A percentile compares a stretch with the other conserved stretches of the same genome.
Evolutionary conservation across 495 filamentous ascomycete species (phyloP).

Genomic region (Gamarada debralockiae): DNA sequence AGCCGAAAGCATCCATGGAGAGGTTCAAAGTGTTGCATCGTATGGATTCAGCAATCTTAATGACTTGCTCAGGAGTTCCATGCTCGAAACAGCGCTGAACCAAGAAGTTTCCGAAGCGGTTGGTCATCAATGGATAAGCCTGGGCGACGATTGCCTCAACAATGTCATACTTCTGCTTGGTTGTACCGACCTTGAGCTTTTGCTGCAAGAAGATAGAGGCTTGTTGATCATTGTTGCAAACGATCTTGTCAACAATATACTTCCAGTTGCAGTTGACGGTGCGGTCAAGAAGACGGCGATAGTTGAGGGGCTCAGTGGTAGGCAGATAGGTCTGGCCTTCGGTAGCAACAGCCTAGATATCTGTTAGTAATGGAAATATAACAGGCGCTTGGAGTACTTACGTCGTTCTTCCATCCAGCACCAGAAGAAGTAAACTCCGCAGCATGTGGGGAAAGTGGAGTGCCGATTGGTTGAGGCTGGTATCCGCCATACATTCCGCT

Average conservation of each 20-base stretch:
- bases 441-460: constrained; percentile 80
- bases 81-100: constrained; percentile 99
- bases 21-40: constrained; percentile 90
- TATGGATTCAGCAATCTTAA: constrained; percentile 92
- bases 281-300: constrained; percentile 90
- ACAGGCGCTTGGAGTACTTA: constrained; percentile 24
- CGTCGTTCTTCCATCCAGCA: constrained; percentile 49
- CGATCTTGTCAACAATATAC: constrained; percentile 99
- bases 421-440: constrained; percentile 63
- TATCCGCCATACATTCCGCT: constrained; percentile 43
- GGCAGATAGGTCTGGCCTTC: constrained; percentile 77
- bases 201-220: constrained; percentile 98
- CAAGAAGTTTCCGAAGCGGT: constrained; percentile 96
- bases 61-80: constrained; percentile 89
- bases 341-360: constrained; percentile 36
- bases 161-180: constrained; percentile 95
- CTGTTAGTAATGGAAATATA: constrained; percentile 8
- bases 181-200: constrained; percentile 94
- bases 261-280: constrained; percentile 99
- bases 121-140: constrained; percentile 95
- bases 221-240: constrained; percentile 98
- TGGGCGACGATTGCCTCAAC: constrained; percentile 94
- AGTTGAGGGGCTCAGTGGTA: constrained; percentile 92
- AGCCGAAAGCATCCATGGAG: constrained; percentile 98
- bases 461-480: constrained; percentile 68